These are phyloP conservation scores for Paramecium primaurelia DNA, from an alignment of 73 alveolate genomes.

Conservation along the genomic window DNA sequence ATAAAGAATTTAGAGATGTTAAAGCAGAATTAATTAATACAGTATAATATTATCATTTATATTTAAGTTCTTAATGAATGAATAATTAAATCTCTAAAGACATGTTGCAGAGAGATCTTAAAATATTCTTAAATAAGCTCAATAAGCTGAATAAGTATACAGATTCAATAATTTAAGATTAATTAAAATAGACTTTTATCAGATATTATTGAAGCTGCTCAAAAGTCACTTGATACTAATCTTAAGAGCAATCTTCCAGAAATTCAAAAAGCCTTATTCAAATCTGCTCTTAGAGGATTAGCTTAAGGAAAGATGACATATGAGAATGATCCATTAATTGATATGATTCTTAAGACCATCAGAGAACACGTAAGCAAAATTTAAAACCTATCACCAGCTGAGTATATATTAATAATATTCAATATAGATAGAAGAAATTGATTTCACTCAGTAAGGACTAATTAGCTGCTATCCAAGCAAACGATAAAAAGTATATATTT, in stretches of 20 bases:
- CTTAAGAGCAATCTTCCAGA: conserved; percentile 15
- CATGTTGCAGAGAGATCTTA: conserved; percentile 52
- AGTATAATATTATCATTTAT: neutral
- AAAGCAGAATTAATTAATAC: conserved; percentile 57
- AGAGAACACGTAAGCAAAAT: conserved; percentile 49
- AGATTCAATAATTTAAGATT: neutral
- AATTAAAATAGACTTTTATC: conserved; percentile 49
- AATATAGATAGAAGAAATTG: neutral
- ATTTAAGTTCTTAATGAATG: conserved; percentile 45
- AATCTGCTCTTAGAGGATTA: conserved; percentile 53
- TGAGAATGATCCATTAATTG: conserved; percentile 53
- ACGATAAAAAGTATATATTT: neutral
- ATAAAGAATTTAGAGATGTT: conserved; percentile 46
- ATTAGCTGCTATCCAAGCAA: neutral
- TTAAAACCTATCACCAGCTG: conserved; percentile 36
- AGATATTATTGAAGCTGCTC: conserved; percentile 55
- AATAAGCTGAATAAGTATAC: conserved; percentile 21
- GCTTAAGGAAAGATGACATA: conserved; percentile 60
- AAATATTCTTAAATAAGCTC: conserved; percentile 50
- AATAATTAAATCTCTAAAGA: conserved; percentile 18
- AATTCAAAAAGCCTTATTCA: conserved; percentile 3
- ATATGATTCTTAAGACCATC: conserved; percentile 45
- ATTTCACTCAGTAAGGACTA: neutral
- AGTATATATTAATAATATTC: neutral
- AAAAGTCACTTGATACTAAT: conserved; percentile 40